Base-by-base conservation (phyloP, 2,329 filamentous ascomycete genomes). In the Oidium heveae region DNA sequence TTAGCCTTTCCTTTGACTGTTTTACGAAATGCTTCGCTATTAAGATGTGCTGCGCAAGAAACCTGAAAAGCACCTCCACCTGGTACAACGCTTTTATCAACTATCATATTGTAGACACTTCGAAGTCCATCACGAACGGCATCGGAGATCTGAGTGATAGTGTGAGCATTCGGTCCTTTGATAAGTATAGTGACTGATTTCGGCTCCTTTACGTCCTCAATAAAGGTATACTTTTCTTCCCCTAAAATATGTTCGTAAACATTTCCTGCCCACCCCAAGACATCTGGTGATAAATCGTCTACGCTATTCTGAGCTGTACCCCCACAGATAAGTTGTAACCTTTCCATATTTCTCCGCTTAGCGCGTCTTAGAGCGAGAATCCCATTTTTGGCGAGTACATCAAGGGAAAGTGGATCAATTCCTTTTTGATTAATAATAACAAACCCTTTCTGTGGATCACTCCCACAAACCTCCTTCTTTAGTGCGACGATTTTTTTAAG, bases 341-440 rank as follows among this genome's bases (percentile, higher is more conserved):
- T 80, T 74, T 98, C 91, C 91, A 98, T 98, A 72, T 98, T 98
- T 67, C 91, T 84, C 68, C 91, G 78, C 82, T 98, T 98, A 43
- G 91, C 91, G 67, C 91, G 78, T 64, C 91, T 80, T 58, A 98
- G 77, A 54, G 91, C 91, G 60, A 96, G 79, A 63, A 98, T 98
- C 61, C 88, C 88, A 67, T 98, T 96, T 79, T 98, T 98, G 60
- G 91, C 88, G 56, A 98, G 73, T 13, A 98, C 87, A 63, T 98
- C 91, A 61, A 98, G 75, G 54, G 88, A 95, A 58, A 98, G 74
- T 22, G 91, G 91, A 67, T 98, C 91, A 62, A 98, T 98, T 58
- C 91, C 91, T 76, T 98, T 98, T 70, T 98, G 91, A 74, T 98
- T 98, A 70, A 98, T 86, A 64, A 98, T 82, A 60, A 96, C 91